Evolutionary conservation across 2,329 filamentous ascomycete species (phyloP), one percentile per base, ranked within the genome.

Genomic region (Apiospora pterosperma): DNA sequence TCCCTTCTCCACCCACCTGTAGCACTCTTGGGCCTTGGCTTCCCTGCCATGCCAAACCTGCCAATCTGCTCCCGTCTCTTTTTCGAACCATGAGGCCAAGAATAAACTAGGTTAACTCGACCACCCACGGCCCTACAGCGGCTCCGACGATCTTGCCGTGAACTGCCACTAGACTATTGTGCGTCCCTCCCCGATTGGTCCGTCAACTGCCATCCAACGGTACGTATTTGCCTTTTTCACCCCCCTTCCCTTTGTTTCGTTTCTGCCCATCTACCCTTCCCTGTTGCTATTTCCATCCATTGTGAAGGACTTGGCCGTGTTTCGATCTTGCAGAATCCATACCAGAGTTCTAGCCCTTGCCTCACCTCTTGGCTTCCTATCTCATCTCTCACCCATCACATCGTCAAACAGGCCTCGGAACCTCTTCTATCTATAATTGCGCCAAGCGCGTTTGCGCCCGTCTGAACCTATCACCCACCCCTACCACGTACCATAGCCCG

Each of bases 241-340:
- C n/a, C n/a, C n/a, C n/a, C n/a, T n/a, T n/a, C n/a, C n/a, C 28
- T 55, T 55, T 55, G 48, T 55, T 55, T 55, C 48, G 48, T 55
- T 55, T 55, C 48, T 34, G 48, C 48, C 25, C 48, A 55, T n/a
- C n/a, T n/a, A n/a, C 48, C 25, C 19, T 16, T 55, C 48, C 16
- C 28, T 8, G 48, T n/a, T 55, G 48, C 48, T 55, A 55, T 55
- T 55, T 55, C n/a, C 48, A n/a, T 55, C 48, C 4, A 4, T 2
- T 34, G 2, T 21, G 48, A 34, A 55, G 48, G 48, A 25, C 48
- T 55, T 55, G 48, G 48, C 48, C 48, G 48, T 55, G 48, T 55
- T 55, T 55, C 48, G 48, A 55, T 55, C 48, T 41, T 41, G 38
- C 38, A 41, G 38, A n/a, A 3, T n/a, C 38, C 16, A 16, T 16